Percentiles rank a stretch among this genome's conserved stretches.
phyloP scores from a whole-genome alignment of 768 basidiomycete genomes.

The Leccinum uliginosum region DNA sequence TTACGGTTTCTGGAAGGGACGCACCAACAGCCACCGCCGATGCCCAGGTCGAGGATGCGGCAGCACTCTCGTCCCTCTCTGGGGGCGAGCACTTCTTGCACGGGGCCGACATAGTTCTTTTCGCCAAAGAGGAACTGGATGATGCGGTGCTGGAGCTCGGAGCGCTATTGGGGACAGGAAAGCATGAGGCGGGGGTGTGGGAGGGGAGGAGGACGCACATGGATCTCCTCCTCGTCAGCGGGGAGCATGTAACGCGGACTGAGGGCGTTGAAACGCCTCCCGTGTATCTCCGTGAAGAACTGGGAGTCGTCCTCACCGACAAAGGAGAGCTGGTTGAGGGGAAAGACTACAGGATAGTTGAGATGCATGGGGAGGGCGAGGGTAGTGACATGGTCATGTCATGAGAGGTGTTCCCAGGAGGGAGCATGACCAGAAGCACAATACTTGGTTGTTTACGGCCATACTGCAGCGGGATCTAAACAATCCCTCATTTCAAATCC shows the following conservation, averaged over 20 bases:
- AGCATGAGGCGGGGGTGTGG: neutral
- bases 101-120: slow-evolving; percentile 63
- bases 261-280: slow-evolving; percentile 51
- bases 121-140: slow-evolving; percentile 64
- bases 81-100: slow-evolving; percentile 48
- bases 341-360: slow-evolving; percentile 31
- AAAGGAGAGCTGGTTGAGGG: slow-evolving; percentile 33
- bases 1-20: slow-evolving; percentile 8
- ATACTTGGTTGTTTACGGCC: slow-evolving; percentile 26
- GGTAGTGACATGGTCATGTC: slow-evolving; percentile 21
- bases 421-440: slow-evolving; percentile 33
- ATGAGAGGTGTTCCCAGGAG: slow-evolving; percentile 13
- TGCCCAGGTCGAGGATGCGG: slow-evolving; percentile 63
- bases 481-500: slow-evolving; percentile 27
- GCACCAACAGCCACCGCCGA: slow-evolving; percentile 62
- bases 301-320: slow-evolving; percentile 43
- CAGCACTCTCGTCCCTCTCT: slow-evolving; percentile 28
- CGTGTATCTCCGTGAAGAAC: slow-evolving; percentile 52
- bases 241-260: slow-evolving; percentile 60
- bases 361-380: slow-evolving; percentile 23
- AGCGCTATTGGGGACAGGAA: slow-evolving; percentile 54
- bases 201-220: slow-evolving; percentile 33
- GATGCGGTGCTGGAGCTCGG: slow-evolving; percentile 58
- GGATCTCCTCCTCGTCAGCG: slow-evolving; percentile 61
- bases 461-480: slow-evolving; percentile 34